A percentile compares a stretch with the other conserved stretches of the same genome.
Evolutionary conservation across 2,329 filamentous ascomycete genomes (phyloP).

Genomic region (Aspergillus sp.): DNA sequence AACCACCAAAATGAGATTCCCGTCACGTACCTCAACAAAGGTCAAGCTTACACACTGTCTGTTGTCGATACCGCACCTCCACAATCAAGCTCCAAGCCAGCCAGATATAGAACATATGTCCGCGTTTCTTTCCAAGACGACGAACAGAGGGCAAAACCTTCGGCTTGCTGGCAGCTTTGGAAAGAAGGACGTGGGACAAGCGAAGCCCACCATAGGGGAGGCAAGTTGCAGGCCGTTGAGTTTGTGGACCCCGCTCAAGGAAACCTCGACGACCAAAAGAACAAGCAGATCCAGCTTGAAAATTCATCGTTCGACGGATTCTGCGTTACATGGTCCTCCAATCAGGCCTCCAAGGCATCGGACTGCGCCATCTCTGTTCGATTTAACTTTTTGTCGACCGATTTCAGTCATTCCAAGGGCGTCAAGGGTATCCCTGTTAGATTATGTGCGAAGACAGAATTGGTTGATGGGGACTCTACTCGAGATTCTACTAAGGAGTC

Average conservation of each 20-base stretch:
- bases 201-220: conserved; percentile 90
- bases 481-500: conserved; percentile 31
- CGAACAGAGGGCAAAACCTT: conserved; percentile 80
- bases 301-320: conserved; percentile 89
- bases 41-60: conserved; percentile 86
- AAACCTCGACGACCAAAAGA: conserved; percentile 57
- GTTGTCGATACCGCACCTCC: conserved; percentile 73
- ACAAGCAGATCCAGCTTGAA: conserved; percentile 66
- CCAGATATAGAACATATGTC: conserved; percentile 84
- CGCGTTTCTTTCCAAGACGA: conserved; percentile 98
- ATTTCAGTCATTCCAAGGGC: conserved; percentile 98
- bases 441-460: conserved; percentile 85
- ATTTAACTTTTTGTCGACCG: conserved; percentile 97
- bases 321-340: conserved; percentile 83
- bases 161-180: conserved; percentile 86
- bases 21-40: conserved; percentile 97
- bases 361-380: conserved; percentile 88
- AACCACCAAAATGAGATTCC: conserved; percentile 87
- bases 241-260: conserved; percentile 70
- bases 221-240: conserved; percentile 91
- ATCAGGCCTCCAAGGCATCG: conserved; percentile 59
- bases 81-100: conserved; percentile 57
- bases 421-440: conserved; percentile 96
- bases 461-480: conserved; percentile 54
- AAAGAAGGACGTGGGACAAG: conserved; percentile 95